Evolutionary conservation across 2,329 filamentous ascomycete genomes (phyloP).

Genomic region (Claviceps maximensis): DNA sequence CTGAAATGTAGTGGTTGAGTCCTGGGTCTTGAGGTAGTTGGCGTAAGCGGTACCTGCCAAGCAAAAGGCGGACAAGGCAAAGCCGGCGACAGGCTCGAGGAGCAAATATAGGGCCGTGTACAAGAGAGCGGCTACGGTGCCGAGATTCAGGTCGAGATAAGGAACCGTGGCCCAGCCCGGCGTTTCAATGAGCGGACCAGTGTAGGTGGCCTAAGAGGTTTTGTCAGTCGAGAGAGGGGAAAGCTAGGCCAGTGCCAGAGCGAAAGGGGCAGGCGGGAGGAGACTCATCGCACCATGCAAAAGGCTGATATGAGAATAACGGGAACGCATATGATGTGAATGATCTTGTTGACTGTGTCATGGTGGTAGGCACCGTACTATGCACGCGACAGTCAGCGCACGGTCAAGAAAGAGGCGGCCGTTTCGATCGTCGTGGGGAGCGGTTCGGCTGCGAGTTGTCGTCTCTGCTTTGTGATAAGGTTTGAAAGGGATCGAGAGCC

Average conservation of each 20-base stretch:
- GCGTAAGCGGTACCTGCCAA: slow-evolving; percentile 59
- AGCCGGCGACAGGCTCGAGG: slow-evolving; percentile 86
- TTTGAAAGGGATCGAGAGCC: neutral
- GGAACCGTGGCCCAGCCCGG: slow-evolving; percentile 56
- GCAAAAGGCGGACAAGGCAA: slow-evolving; percentile 61
- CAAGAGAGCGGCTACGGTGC: slow-evolving; percentile 48
- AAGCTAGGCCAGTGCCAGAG: neutral
- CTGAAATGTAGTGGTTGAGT: slow-evolving; percentile 35
- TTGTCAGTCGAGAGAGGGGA: slow-evolving; percentile 1
- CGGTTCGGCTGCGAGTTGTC: neutral
- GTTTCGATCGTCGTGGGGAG: neutral
- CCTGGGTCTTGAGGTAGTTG: slow-evolving; percentile 57
- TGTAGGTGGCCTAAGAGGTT: slow-evolving; percentile 42
- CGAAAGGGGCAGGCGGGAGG: slow-evolving; percentile 1
- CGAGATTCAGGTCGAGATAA: slow-evolving; percentile 52
- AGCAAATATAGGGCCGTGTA: slow-evolving; percentile 78
- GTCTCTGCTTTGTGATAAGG: neutral
- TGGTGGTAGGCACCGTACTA: slow-evolving; percentile 80
- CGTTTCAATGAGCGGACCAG: slow-evolving; percentile 47
- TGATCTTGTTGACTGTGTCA: slow-evolving; percentile 61
- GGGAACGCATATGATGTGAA: slow-evolving; percentile 71
- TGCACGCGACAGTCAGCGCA: neutral
- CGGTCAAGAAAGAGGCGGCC: neutral
- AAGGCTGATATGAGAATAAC: slow-evolving; percentile 59
- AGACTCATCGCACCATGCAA: slow-evolving; percentile 45